Conservation (phyloP, 192 early-diverging fungal genomes). For the Geranomyces variabilis region DNA sequence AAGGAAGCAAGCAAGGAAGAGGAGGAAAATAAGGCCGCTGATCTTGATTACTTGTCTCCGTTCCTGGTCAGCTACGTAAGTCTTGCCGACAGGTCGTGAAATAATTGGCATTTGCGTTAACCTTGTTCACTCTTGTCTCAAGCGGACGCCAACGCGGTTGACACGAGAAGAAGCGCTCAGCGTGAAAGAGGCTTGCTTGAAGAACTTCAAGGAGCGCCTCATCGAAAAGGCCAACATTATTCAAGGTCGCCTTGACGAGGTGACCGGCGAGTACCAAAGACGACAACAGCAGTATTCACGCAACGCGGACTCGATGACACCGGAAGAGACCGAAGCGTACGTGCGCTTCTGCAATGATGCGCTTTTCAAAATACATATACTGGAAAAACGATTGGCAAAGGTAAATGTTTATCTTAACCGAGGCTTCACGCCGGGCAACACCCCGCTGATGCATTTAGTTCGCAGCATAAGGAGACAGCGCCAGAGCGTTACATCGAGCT, state of each 20-base stretch:
- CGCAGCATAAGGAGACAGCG: constrained; percentile 57
- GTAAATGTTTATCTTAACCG: constrained; percentile 25
- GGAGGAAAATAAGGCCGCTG: constrained; percentile 52
- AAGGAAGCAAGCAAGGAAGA: constrained; percentile 60
- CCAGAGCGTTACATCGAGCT: constrained; percentile 58
- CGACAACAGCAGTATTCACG: constrained; percentile 56
- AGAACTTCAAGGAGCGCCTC: constrained; percentile 53
- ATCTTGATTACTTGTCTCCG: constrained; percentile 62
- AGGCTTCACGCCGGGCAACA: background rate
- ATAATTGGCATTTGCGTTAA: background rate
- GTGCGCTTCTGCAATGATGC: constrained; percentile 62
- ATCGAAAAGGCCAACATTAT: constrained; percentile 65
- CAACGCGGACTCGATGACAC: constrained; percentile 62
- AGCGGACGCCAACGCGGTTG: constrained; percentile 48
- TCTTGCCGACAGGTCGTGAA: background rate
- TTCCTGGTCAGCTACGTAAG: constrained; percentile 63
- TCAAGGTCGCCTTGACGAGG: constrained; percentile 57
- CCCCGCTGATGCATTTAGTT: background rate
- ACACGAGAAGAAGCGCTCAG: constrained; percentile 47
- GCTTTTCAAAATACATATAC: constrained; percentile 61
- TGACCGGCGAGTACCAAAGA: constrained; percentile 58
- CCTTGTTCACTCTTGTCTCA: background rate
- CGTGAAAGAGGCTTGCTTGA: constrained; percentile 58
- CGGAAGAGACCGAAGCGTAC: constrained; percentile 64
- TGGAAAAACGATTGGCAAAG: constrained; percentile 65